Base-by-base conservation (phyloP, 108 stramenopile genomes). In the Aurantiochytrium sp. region DNA sequence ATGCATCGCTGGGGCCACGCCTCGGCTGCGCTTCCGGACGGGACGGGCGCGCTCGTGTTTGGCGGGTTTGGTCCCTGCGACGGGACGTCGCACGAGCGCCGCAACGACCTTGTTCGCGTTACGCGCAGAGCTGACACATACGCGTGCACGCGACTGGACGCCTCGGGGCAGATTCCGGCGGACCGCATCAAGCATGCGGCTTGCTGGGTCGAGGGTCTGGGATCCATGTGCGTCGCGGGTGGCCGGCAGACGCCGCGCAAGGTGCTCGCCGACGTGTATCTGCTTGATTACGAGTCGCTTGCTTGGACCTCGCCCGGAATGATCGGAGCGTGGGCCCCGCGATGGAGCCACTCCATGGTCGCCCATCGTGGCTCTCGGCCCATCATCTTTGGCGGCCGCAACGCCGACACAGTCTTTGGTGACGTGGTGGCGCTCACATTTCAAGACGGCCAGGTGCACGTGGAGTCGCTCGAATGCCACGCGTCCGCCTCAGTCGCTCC, bases 131-230 rank as follows among this genome's bases (percentile, higher is more conserved):
- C 59, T 15, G 34, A 34, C 50, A 52, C 15, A 8, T 65, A 17
- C 19, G 22, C 19, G 8, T 65, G 59, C 34, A 12, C 15, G 10
- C 59, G 59, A 12, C 32, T 65, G 1, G 22, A 65, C 6, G 32
- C 59, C 34, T 6, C 1, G 12, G 59, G 59, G 10, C 15, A 65
- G 2, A 8, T 19, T 65, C 73, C 73, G 12, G 6, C 3, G n/a
- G 73, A 6, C 12, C 39, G 73, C 21, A 81, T 81, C 73, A 81
- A 81, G 24, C 73, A 81, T 24, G n/a, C 73, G 6, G 73, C 73
- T 6, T 48, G 73, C 24, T 81, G 39, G 73, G 21, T 81, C 32
- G 73, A 41, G 6, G 73, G 21, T 12, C 15, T 6, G 12, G 8
- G 1, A 12, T 37, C 39, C 6, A 17, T 81, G 39, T 41, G 2